Base-by-base conservation (phyloP, 345 rosid species). In the Eucalyptus camaldulensis region DNA sequence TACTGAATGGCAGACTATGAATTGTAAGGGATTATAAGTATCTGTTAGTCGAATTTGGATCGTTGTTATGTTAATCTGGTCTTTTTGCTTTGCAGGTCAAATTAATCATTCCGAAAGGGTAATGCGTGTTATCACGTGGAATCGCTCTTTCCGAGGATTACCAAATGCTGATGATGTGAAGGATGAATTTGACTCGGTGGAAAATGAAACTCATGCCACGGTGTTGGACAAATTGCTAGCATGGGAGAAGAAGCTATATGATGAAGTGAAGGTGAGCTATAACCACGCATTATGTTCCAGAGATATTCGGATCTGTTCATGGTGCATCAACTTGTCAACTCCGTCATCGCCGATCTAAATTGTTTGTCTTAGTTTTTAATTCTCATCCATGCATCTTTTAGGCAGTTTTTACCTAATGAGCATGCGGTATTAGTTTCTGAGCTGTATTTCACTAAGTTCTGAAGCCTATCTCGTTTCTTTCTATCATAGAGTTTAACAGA, bases 51-150 rank as follows among this genome's bases (percentile, higher is more conserved):
- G 60, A 81, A 47, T 6, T 85, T 29, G 81, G 80, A 27, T 86
- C 37, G 85, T 29, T 76, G 88, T 24, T 85, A 86, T 87, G 72
- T 53, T 80, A 86, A 56, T 90, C 50, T 80, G 37, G 89, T 50
- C 51, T 47, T 89, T 29, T 27, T 5, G 9, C 49, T 67, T 53
- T 92, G 88, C 91, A 98, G 99, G 99, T 2, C 99, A 96, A 87
- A 96, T 97, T 89, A 96, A 98, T 94, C 99, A 98, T 93, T 96
- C 98, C 19, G 96, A 94, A 54, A 94, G 97, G 92, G 99, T 98
- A 60, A 96, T 98, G 99, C 98, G 97, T 85, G 99, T 96, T 67
- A 98, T 98, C 83, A 97, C 99, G 5, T 98, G 99, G 99, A 98
- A 98, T 88, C 91, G 99, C 47, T 98, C 99, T 40, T 96, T 97